Base-by-base conservation (phyloP, 768 basidiomycete species). In the Fomitopsis pulvina region DNA sequence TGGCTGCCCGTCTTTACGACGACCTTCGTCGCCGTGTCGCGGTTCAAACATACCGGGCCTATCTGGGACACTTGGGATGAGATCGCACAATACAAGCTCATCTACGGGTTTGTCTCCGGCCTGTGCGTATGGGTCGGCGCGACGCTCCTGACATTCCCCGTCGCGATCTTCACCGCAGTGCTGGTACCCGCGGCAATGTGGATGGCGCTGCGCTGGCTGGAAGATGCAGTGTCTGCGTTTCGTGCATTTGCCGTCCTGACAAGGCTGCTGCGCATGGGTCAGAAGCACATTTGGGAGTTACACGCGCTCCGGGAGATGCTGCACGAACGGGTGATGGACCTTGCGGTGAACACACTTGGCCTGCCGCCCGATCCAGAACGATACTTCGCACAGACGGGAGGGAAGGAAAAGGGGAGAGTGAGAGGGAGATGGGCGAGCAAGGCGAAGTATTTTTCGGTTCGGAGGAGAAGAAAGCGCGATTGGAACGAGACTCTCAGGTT, bases 11-110 rank as follows among this genome's bases (percentile, higher is more conserved):
- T 92, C 12, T 91, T 92, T 57, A 55, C 69, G 45, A 80, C 82
- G 18, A 85, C 88, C 1, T 78, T 81, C 56, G 75, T 79, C 57
- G 84, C 78, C 2, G 85, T 86, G 20, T 77, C 76, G 58, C 81
- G 82, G 55, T 87, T 87, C 73, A 88, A 86, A 67, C 84, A 81
- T 67, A 83, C 77, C 0, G 90, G 90, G 0, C 88, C 88, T 0
- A 75, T 87, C 30, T 87, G 85, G 71, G 87, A 92, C 60, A 91
- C 87, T 0, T 91, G 81, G 77, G 91, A 92, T 59, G 90, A 92
- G 63, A 89, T 92, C 54, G 87, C 90, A 10, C 87, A 92, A 61
- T 87, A 89, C 66, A 92, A 92, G 63, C 81, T 92, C 47, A 79
- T 85, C 20, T 90, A 89, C 58, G 92, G 92, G 9, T 74, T 93